Evolutionary conservation across 495 filamentous ascomycete species (phyloP), one percentile per base, ranked within the genome.

Genomic region (Lophiotrema nucula): DNA sequence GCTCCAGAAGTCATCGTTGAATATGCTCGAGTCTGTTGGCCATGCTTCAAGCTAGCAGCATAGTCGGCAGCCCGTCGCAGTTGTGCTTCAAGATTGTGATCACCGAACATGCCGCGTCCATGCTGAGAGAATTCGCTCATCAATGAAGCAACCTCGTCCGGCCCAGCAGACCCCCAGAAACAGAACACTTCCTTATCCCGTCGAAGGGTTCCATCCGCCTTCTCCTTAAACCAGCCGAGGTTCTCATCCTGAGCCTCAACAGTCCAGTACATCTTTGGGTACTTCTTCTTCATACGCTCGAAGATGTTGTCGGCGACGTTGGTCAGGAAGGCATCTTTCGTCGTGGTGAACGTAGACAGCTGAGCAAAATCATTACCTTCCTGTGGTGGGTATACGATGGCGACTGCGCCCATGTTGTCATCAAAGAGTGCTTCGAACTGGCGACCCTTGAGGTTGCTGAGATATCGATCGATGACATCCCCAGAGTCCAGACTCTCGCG

Each of bases 241-340:
- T 97, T 97, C 80, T 97, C 95, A 60, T 98, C 93, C 58, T 93
- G 89, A 65, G 90, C 87, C 76, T 89, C 91, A 38, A 97, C 93
- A n/a, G 90, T 96, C 92, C 93, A 98, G 28, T 92, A 85, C 50
- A 97, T 81, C 74, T 86, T 91, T 58, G 89, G 84, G 70, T 89
- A 88, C 66, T 97, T 92, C 73, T 92, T 95, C 77, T 91, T 90
- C 68, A 98, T 87, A 50, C 87, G 83, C 46, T 88, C 85, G 71
- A 98, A 96, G 47, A 97, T 88, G 70, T 98, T 98, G 71, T 98
- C 93, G n/a, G 92, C 89, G 25, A 97, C 85, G 67, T 97, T 97
- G 19, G 87, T 92, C 42, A 97, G 73, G 92, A 95, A 98, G 38
- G 90, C 93, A 11, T 90, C 82, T 74, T 96, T 97, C 47, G 90